Evolutionary conservation across 1,284 basidiomycete genomes (phyloP).

Genomic region (Puccinia hordei): DNA sequence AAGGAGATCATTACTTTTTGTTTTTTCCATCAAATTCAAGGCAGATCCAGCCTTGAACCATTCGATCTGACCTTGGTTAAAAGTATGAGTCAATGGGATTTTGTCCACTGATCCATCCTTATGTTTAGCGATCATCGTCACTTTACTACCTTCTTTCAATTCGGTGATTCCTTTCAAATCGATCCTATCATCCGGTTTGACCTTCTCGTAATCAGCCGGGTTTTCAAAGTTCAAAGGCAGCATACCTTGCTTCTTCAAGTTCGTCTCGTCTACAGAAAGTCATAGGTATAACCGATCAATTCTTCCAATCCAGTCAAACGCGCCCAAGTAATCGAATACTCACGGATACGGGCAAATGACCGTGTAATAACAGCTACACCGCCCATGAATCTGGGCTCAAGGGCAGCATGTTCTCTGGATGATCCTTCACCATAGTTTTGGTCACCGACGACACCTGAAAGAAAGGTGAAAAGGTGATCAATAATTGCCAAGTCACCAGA

Average conservation of each 20-base stretch:
- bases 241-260: constrained; percentile 97
- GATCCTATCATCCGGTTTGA: constrained; percentile 78
- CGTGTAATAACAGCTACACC: constrained; percentile 34
- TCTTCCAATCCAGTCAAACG: constrained; percentile 64
- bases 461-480: background rate
- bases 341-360: constrained; percentile 46
- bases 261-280: constrained; percentile 68
- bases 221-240: constrained; percentile 85
- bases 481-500: background rate
- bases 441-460: constrained; percentile 64
- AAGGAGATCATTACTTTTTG: constrained; percentile 37
- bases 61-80: constrained; percentile 81
- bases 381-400: constrained; percentile 46
- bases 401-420: constrained; percentile 65
- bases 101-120: constrained; percentile 72
- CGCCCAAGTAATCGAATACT: constrained; percentile 59
- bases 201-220: constrained; percentile 85
- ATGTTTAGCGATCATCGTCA: constrained; percentile 78
- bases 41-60: constrained; percentile 94
- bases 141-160: constrained; percentile 83
- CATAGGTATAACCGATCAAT: constrained; percentile 64
- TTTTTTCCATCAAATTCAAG: constrained; percentile 66
- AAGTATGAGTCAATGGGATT: constrained; percentile 61
- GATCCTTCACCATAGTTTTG: constrained; percentile 98
- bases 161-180: constrained; percentile 78